Conservation (phyloP, 2,329 filamentous ascomycete species). For the Leptosphaerulina australis region DNA sequence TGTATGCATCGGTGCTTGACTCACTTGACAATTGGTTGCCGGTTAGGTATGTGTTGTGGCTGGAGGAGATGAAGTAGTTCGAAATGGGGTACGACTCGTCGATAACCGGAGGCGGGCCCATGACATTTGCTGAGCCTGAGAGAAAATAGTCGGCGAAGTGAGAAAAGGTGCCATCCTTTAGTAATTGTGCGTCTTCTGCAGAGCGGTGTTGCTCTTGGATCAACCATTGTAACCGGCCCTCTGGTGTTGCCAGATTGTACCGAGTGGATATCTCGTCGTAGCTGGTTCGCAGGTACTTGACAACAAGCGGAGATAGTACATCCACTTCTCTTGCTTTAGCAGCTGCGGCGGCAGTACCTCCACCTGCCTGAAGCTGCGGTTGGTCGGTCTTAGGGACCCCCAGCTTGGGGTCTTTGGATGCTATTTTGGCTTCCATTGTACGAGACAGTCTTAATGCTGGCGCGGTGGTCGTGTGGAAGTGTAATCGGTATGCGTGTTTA, state of each 20-base stretch:
- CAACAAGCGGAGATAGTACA: conserved; percentile 36
- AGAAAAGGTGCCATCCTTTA: conserved; percentile 41
- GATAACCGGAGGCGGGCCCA: conserved; percentile 52
- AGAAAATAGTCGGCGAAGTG: conserved; percentile 54
- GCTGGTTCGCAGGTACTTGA: conserved; percentile 35
- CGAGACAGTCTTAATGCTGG: not conserved
- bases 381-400: conserved; percentile 40
- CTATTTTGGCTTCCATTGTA: conserved; percentile 27
- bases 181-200: conserved; percentile 28
- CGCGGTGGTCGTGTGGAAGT: not conserved
- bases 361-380: conserved; percentile 48
- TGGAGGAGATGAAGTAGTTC: conserved; percentile 93
- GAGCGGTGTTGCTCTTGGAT: conserved; percentile 39
- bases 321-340: conserved; percentile 39
- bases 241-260: conserved; percentile 40
- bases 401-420: conserved; percentile 38
- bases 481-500: not conserved
- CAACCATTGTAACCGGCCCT: conserved; percentile 42
- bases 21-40: conserved; percentile 84
- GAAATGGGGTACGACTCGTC: conserved; percentile 73
- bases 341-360: conserved; percentile 41
- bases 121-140: conserved; percentile 53
- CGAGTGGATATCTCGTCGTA: conserved; percentile 40
- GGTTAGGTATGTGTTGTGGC: conserved; percentile 90
- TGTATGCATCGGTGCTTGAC: conserved; percentile 79